These are phyloP conservation scores for Aspergillus hancockii DNA, from an alignment of 495 filamentous ascomycete species.

Conservation along the genomic window DNA sequence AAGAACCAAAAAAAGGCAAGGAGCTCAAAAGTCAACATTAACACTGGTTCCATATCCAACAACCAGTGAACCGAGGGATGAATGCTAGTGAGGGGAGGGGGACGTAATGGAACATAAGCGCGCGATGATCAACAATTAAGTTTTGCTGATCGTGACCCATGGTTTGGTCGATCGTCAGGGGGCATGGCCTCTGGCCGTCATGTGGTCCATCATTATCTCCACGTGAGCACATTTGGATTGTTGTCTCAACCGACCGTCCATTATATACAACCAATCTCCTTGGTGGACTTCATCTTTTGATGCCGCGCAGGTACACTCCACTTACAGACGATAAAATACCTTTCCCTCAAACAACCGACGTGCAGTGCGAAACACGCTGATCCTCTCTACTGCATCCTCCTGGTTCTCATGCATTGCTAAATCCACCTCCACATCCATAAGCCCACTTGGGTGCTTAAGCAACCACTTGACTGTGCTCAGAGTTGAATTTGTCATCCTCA, in stretches of 20 bases:
- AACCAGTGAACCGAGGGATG: neutral
- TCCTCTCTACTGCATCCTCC: conserved; percentile 18
- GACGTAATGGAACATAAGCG: neutral
- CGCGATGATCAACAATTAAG: neutral
- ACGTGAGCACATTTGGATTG: neutral
- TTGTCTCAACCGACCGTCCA: neutral
- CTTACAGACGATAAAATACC: conserved; percentile 1
- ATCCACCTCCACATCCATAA: conserved; percentile 23
- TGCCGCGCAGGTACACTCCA: neutral
- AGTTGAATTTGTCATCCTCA: neutral
- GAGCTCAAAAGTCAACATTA: neutral
- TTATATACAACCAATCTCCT: neutral
- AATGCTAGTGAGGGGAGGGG: neutral
- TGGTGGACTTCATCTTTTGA: neutral
- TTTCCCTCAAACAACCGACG: conserved; percentile 29
- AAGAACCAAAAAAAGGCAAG: neutral
- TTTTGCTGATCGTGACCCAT: neutral
- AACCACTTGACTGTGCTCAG: conserved; percentile 10
- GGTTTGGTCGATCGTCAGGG: conserved; percentile 4
- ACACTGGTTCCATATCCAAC: neutral
- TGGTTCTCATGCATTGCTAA: conserved; percentile 3
- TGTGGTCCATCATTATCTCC: neutral
- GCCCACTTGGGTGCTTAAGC: conserved; percentile 26
- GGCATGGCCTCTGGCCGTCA: neutral
- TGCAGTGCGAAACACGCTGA: conserved; percentile 33